These are phyloP conservation scores for Aureobasidium sp. DNA, from an alignment of 2,329 filamentous ascomycete genomes.

Conservation along the genomic window DNA sequence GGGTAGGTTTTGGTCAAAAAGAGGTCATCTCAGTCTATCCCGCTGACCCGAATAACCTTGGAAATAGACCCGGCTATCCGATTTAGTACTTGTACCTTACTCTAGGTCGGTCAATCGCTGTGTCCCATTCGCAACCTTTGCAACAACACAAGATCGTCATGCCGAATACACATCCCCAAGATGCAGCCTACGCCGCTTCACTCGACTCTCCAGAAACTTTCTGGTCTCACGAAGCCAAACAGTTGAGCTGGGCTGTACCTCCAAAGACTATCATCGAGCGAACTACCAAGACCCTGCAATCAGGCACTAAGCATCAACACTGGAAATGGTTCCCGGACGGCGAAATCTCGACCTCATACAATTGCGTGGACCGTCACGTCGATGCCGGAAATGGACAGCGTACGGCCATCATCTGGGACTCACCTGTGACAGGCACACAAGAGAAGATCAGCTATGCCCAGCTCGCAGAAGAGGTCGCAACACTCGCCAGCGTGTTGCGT, in stretches of 20 bases:
- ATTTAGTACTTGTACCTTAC: background rate
- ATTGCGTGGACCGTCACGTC: slow-evolving; percentile 88
- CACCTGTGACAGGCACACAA: slow-evolving; percentile 68
- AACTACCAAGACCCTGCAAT: slow-evolving; percentile 55
- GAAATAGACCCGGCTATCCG: background rate
- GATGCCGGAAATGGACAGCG: slow-evolving; percentile 62
- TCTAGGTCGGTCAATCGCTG: background rate
- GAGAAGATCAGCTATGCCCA: slow-evolving; percentile 65
- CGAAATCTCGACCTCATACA: slow-evolving; percentile 85
- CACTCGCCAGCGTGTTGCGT: slow-evolving; percentile 69
- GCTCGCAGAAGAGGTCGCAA: slow-evolving; percentile 71
- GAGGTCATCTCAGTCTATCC: background rate
- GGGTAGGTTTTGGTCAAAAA: background rate
- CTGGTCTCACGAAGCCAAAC: slow-evolving; percentile 45
- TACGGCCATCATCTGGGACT: slow-evolving; percentile 79
- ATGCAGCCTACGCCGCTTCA: slow-evolving; percentile 26
- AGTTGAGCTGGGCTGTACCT: slow-evolving; percentile 72
- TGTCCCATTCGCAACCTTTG: background rate
- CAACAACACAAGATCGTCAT: background rate
- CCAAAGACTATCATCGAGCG: slow-evolving; percentile 55
- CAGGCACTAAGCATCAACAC: slow-evolving; percentile 57
- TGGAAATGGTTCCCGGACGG: slow-evolving; percentile 91
- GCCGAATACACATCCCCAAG: slow-evolving; percentile 24
- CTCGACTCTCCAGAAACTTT: slow-evolving; percentile 27
- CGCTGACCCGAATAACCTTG: slow-evolving; percentile 9